Conservation (phyloP, 306 rosid species). For the Cucumis cinereus region DNA sequence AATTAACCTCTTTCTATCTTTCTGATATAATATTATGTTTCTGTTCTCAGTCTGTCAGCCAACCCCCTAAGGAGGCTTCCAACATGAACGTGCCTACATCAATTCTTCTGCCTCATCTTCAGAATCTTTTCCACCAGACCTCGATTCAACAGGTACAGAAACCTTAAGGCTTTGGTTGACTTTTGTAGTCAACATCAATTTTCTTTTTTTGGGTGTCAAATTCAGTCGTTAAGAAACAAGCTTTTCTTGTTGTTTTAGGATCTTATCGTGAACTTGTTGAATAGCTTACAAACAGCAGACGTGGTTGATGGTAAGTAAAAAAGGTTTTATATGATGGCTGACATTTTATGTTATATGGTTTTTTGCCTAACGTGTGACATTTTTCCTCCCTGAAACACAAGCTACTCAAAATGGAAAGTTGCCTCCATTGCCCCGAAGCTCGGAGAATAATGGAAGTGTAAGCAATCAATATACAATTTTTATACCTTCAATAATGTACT, state of each 20-base stretch:
- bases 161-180: slow-evolving; percentile 5
- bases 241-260: slow-evolving; percentile 46
- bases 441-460: slow-evolving; percentile 84
- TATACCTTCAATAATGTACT: neutral
- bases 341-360: neutral
- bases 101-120: slow-evolving; percentile 70
- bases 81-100: slow-evolving; percentile 50
- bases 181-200: neutral
- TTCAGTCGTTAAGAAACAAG: slow-evolving; percentile 12
- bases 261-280: slow-evolving; percentile 61
- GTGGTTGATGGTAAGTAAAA: slow-evolving; percentile 61
- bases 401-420: slow-evolving; percentile 80
- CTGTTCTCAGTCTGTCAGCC: slow-evolving; percentile 41
- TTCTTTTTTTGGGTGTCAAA: neutral
- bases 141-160: slow-evolving; percentile 78
- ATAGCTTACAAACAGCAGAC: slow-evolving; percentile 63
- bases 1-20: neutral
- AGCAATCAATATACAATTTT: slow-evolving; percentile 14
- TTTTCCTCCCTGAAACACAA: slow-evolving; percentile 35
- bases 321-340: neutral
- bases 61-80: slow-evolving; percentile 44
- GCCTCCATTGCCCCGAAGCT: slow-evolving; percentile 69
- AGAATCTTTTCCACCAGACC: slow-evolving; percentile 84
- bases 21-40: neutral
- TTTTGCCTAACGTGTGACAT: neutral